Evolutionary conservation across 2,329 filamentous ascomycete species (phyloP).

Genomic region (Scedosporium aurantiacum): DNA sequence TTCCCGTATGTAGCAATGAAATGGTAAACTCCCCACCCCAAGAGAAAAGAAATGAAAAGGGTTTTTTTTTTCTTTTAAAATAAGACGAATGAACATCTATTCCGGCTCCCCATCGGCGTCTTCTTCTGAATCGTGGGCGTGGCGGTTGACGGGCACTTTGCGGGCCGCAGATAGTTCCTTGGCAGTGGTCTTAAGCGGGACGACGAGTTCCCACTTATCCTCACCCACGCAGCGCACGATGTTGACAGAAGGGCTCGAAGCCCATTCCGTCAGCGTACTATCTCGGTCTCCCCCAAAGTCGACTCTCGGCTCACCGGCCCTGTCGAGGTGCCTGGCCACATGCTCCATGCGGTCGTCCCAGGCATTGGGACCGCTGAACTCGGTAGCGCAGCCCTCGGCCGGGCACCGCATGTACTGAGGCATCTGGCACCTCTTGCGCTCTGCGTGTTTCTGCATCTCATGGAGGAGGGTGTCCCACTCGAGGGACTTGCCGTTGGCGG

Average conservation of each 20-base stretch:
- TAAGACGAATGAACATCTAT: not conserved
- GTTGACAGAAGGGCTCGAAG: constrained; percentile 18
- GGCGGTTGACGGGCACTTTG: not conserved
- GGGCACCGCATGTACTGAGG: constrained; percentile 53
- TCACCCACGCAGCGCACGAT: constrained; percentile 16
- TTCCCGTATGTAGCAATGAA: too few relatives aligned
- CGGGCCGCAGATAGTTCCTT: not conserved
- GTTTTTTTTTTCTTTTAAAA: too few relatives aligned
- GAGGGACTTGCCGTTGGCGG: constrained; percentile 24
- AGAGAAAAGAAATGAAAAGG: not conserved
- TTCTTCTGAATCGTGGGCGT: not conserved
- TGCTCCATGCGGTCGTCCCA: constrained; percentile 88
- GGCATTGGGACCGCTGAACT: constrained; percentile 50
- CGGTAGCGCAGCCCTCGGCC: constrained; percentile 43
- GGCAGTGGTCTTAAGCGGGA: constrained; percentile 11
- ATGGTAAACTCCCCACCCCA: too few relatives aligned
- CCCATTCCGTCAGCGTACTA: constrained; percentile 21
- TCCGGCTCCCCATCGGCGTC: constrained; percentile 1
- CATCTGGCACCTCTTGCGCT: constrained; percentile 46
- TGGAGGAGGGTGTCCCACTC: constrained; percentile 16
- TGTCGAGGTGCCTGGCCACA: constrained; percentile 68
- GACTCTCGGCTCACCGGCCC: constrained; percentile 16
- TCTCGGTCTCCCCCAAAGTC: constrained; percentile 23
- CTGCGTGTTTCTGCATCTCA: constrained; percentile 45
- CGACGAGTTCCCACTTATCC: constrained; percentile 16